Evolutionary conservation across 2,329 filamentous ascomycete genomes (phyloP), one percentile per base, ranked within the genome.

Genomic region (Alternaria metachromatica): DNA sequence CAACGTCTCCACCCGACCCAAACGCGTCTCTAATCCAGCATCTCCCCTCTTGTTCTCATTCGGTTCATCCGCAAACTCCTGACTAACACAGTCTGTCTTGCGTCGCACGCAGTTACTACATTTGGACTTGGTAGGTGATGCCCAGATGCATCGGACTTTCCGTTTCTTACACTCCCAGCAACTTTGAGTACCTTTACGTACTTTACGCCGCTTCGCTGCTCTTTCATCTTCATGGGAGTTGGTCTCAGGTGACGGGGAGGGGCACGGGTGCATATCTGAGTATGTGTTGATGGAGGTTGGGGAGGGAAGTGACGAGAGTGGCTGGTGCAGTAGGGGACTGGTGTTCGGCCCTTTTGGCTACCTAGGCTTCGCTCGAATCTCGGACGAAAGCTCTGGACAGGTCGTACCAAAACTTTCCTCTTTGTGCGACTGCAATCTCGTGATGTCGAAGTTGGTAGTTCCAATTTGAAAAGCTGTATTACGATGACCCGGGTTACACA

Each of bases 131-230:
- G 54, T 51, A 2, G 49, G 11, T 15, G 59, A 6, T 3, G 55
- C 46, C 26, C 71, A 74, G 3, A 60, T 66, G 33, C 74, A 76
- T n/a, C 66, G 59, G 4, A 73, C 60, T 30, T 77, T 77, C 23
- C 74, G 65, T 41, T 69, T 67, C 61, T 72, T 78, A 72, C 79
- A 80, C 66, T 79, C 79, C 67, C 79, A 81, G 65, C 78, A 81
- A 55, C 75, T 80, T 62, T 76, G 77, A 10, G 78, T 80, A 12
- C 78, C 78, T 62, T 80, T 80, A 20, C 78, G 71, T 65, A 80
- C 72, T 58, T 76, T 80, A 64, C 76, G 72, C 50, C 62, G 46
- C 23, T 69, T 71, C 2, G 49, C 55, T 4, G 55, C 10, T 25
- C 20, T 46, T 18, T 49, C 20, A 8, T 23, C 44, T 20, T 46